Conservation (phyloP, 1,139 yeast genomes). For the Blastobotrys proliferans region DNA sequence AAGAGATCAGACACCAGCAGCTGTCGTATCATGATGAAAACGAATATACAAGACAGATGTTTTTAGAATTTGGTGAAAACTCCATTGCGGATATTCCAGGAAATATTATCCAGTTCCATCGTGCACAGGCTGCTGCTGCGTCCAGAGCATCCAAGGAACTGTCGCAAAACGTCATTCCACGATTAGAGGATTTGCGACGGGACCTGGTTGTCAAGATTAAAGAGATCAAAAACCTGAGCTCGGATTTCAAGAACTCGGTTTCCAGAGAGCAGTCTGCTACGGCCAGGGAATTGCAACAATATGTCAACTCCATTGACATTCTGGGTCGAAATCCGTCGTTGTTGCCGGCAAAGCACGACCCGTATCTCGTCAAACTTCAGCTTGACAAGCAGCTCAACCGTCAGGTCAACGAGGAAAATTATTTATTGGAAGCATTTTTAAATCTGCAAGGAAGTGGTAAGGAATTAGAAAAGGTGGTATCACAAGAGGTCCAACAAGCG, state of each 20-base stretch:
- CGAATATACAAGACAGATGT: constrained; percentile 36
- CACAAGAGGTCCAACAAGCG: constrained; percentile 79
- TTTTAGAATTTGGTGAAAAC: constrained; percentile 73
- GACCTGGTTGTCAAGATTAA: constrained; percentile 80
- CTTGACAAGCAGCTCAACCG: constrained; percentile 73
- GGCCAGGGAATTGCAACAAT: constrained; percentile 27
- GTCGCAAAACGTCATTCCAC: constrained; percentile 64
- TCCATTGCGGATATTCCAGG: constrained; percentile 80
- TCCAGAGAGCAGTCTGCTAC: constrained; percentile 66
- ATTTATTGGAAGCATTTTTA: constrained; percentile 79
- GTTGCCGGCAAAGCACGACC: constrained; percentile 59
- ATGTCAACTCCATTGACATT: constrained; percentile 29
- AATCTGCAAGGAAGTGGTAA: constrained; percentile 86
- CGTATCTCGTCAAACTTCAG: constrained; percentile 66
- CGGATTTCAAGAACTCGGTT: constrained; percentile 78
- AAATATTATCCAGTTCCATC: constrained; percentile 68
- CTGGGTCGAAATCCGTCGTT: constrained; percentile 33
- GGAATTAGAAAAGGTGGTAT: constrained; percentile 84
- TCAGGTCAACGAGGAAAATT: constrained; percentile 80
- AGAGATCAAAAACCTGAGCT: constrained; percentile 75
- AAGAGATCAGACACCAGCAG: constrained; percentile 11
- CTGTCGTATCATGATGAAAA: constrained; percentile 9
- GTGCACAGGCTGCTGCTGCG: constrained; percentile 63
- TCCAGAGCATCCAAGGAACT: constrained; percentile 70
- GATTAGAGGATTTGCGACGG: constrained; percentile 77